Percentiles rank a stretch among this genome's conserved stretches.
phyloP scores from a whole-genome alignment of 495 filamentous ascomycete genomes.

The Trichocladium uniseriatum region DNA sequence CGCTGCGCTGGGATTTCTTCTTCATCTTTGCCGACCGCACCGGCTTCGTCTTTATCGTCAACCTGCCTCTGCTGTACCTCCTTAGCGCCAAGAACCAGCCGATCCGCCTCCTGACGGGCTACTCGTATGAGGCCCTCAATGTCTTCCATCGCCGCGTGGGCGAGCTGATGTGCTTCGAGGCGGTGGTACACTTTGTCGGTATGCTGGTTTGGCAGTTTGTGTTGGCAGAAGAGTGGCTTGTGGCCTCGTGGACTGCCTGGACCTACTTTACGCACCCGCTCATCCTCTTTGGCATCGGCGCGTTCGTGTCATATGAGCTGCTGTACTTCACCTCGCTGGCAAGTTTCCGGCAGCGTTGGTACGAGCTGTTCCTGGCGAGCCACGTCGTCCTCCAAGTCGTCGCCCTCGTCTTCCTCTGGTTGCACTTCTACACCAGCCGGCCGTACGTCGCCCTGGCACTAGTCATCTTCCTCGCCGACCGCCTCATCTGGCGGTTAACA shows the following conservation, averaged over 20 bases:
- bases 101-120: constrained; percentile 47
- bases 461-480: constrained; percentile 49
- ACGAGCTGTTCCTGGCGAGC: constrained; percentile 20
- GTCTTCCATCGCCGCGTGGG: constrained; percentile 43
- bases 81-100: constrained; percentile 57
- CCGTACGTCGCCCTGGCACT: constrained; percentile 17
- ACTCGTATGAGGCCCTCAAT: constrained; percentile 56
- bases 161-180: constrained; percentile 25
- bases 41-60: constrained; percentile 44
- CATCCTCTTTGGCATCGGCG: constrained; percentile 27
- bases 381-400: constrained; percentile 47
- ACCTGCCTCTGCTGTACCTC: constrained; percentile 53
- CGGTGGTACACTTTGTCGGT: constrained; percentile 27
- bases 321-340: constrained; percentile 40
- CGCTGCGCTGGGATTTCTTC: constrained; percentile 34
- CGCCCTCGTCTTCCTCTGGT: constrained; percentile 44
- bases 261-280: constrained; percentile 26
- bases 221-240: constrained; percentile 19
- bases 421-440: constrained; percentile 38
- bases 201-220: constrained; percentile 38
- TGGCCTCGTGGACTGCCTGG: constrained; percentile 5
- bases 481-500: constrained; percentile 45
- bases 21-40: constrained; percentile 49
- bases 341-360: constrained; percentile 22
- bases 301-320: constrained; percentile 47